These are phyloP conservation scores for Penicillium lividum DNA, from an alignment of 495 filamentous ascomycete species.

Conservation along the genomic window DNA sequence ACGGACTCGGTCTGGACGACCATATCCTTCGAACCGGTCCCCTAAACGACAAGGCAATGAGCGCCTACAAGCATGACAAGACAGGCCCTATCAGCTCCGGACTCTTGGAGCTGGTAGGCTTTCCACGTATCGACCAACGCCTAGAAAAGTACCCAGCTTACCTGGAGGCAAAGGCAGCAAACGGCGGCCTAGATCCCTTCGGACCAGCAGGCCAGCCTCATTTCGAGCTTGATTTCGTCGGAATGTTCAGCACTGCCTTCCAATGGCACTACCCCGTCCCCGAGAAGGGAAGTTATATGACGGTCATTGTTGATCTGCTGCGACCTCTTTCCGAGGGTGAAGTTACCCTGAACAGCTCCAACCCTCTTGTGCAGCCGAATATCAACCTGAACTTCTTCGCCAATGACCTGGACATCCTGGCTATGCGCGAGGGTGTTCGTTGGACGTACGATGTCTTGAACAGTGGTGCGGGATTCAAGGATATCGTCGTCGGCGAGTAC, in stretches of 20 bases:
- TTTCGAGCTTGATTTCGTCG: constrained; percentile 66
- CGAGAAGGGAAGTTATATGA: constrained; percentile 48
- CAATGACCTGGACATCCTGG: constrained; percentile 54
- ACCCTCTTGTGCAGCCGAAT: constrained; percentile 53
- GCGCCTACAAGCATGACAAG: constrained; percentile 48
- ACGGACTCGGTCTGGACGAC: constrained; percentile 55
- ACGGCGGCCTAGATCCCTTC: constrained; percentile 58
- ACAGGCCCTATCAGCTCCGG: constrained; percentile 52
- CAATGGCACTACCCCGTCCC: constrained; percentile 62
- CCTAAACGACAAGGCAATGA: constrained; percentile 44
- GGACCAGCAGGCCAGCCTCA: constrained; percentile 61
- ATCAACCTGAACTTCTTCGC: constrained; percentile 63
- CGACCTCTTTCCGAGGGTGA: constrained; percentile 53
- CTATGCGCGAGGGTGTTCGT: constrained; percentile 56
- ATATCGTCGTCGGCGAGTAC: constrained; percentile 54
- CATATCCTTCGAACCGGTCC: constrained; percentile 54
- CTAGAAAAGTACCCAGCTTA: constrained; percentile 52
- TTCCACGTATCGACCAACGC: constrained; percentile 56
- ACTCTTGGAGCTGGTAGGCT: constrained; percentile 56
- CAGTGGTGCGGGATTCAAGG: constrained; percentile 56
- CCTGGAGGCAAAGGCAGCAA: constrained; percentile 47
- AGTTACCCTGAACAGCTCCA: constrained; percentile 52
- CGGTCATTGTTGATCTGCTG: constrained; percentile 61
- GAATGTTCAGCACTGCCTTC: constrained; percentile 61
- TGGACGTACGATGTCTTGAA: constrained; percentile 57